These are phyloP conservation scores for Paraphaeosphaeria sporulosa DNA, from an alignment of 2,329 filamentous ascomycete species.

Conservation along the genomic window DNA sequence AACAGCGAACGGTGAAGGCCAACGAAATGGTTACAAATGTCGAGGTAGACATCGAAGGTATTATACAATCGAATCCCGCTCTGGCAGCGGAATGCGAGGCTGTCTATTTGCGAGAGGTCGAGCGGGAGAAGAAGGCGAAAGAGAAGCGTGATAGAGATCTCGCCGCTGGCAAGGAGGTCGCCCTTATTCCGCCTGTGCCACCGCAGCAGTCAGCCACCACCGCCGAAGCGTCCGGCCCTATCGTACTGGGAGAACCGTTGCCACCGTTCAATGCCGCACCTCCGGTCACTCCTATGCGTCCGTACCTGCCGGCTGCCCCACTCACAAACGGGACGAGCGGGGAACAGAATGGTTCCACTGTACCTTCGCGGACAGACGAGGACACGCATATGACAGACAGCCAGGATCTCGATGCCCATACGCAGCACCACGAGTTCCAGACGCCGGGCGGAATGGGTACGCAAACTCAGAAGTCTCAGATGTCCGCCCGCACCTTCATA, in stretches of 20 bases:
- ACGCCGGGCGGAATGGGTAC: slow-evolving; percentile 40
- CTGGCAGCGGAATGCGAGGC: slow-evolving; percentile 79
- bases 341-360: slow-evolving; percentile 53
- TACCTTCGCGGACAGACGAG: slow-evolving; percentile 50
- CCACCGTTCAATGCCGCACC: slow-evolving; percentile 56
- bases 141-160: slow-evolving; percentile 57
- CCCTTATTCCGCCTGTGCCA: slow-evolving; percentile 49
- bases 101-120: slow-evolving; percentile 73
- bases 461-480: slow-evolving; percentile 67
- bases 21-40: slow-evolving; percentile 94
- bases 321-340: slow-evolving; percentile 65
- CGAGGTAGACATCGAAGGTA: slow-evolving; percentile 85
- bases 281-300: slow-evolving; percentile 53
- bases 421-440: slow-evolving; percentile 43
- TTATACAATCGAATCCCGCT: slow-evolving; percentile 70
- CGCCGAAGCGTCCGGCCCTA: slow-evolving; percentile 54
- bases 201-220: slow-evolving; percentile 54
- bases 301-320: slow-evolving; percentile 56
- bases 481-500: slow-evolving; percentile 68
- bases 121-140: slow-evolving; percentile 68
- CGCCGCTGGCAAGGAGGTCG: slow-evolving; percentile 51
- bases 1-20: slow-evolving; percentile 81
- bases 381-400: slow-evolving; percentile 56
- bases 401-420: slow-evolving; percentile 46
- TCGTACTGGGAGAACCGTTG: slow-evolving; percentile 69